Conservation (phyloP, 2,329 filamentous ascomycete species). For the Falciphora oryzae region DNA sequence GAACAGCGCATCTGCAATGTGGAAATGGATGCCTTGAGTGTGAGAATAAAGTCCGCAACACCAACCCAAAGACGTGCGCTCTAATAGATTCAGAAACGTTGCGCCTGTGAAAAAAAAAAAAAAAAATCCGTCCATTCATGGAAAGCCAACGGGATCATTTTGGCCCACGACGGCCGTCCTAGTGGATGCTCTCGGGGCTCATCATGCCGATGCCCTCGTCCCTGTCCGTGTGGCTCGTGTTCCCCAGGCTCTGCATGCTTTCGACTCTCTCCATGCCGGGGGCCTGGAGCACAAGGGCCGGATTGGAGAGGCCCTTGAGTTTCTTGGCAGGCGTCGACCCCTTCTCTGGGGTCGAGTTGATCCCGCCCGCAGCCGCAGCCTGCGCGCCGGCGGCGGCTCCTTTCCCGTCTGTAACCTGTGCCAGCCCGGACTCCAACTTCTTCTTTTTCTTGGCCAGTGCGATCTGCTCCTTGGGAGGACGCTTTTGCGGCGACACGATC, state of each 20-base stretch:
- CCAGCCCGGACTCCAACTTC: conserved; percentile 55
- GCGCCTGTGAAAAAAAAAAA: background rate
- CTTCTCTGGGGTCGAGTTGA: conserved; percentile 30
- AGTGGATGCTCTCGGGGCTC: conserved; percentile 70
- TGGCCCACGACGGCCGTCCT: background rate
- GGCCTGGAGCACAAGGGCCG: conserved; percentile 31
- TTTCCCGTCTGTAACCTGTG: conserved; percentile 45
- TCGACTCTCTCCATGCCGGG: conserved; percentile 53
- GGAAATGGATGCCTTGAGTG: background rate
- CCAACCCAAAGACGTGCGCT: background rate
- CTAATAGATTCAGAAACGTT: background rate
- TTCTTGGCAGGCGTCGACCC: conserved; percentile 44
- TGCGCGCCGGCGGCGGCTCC: conserved; percentile 16
- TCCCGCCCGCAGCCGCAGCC: conserved; percentile 24
- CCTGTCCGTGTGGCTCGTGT: conserved; percentile 60
- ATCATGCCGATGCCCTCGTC: conserved; percentile 70
- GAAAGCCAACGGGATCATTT: background rate
- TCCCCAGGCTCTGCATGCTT: conserved; percentile 53
- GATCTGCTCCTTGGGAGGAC: conserved; percentile 74
- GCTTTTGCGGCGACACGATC: conserved; percentile 78
- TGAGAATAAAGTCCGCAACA: conserved; percentile 6
- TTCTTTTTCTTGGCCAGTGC: conserved; percentile 84
- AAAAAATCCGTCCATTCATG: background rate
- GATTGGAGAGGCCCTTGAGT: conserved; percentile 27
- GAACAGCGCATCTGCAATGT: background rate